Base-by-base conservation (phyloP, 1,284 basidiomycete species). In the Polyporus tsugae region DNA sequence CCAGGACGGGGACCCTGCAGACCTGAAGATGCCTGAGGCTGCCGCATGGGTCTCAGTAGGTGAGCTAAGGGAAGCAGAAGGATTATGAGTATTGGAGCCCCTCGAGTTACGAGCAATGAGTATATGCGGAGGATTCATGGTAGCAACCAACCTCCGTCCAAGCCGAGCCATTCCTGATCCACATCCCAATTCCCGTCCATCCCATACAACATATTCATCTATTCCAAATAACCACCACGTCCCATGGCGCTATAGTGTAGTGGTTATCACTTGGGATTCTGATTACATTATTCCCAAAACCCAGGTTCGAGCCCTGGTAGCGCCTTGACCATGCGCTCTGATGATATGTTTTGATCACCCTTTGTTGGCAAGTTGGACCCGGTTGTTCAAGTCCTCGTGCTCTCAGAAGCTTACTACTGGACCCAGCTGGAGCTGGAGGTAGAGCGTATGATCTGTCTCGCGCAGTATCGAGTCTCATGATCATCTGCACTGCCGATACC, bases 31-130 rank as follows among this genome's bases (percentile, higher is more conserved):
- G 58, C 93, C 93, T 33, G 92, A 85, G 1, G 93, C 93, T 1
- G 93, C 92, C 1, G 93, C 92, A 79, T 94, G 93, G 1, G 93
- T 94, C 78, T 95, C 93, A 46, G 90, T 93, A 3, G 93, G 93
- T 6, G 91, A 92, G 74, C 90, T 92, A 69, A 94, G 87, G 11
- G 92, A 86, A 0, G 92, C 92, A 10, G 92, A 90, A 1, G 91
- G 90, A 73, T 91, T 92, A 73, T 88, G 87, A 15, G 81, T 84
- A 60, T 75, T 78, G 7, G 69, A 74, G 7, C 91, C 90, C 63
- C 93, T 85, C 35, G 93, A 93, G 73, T 92, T 92, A 74, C 92
- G 89, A 15, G 93, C 93, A 72, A 95, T 94, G 76, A 95, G 90
- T 72, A 94, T 92, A 76, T 94, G 92, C 7, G 92, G 90, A 1